Base-by-base conservation (phyloP, 2,329 filamentous ascomycete genomes). In the Bertia moriformis region DNA sequence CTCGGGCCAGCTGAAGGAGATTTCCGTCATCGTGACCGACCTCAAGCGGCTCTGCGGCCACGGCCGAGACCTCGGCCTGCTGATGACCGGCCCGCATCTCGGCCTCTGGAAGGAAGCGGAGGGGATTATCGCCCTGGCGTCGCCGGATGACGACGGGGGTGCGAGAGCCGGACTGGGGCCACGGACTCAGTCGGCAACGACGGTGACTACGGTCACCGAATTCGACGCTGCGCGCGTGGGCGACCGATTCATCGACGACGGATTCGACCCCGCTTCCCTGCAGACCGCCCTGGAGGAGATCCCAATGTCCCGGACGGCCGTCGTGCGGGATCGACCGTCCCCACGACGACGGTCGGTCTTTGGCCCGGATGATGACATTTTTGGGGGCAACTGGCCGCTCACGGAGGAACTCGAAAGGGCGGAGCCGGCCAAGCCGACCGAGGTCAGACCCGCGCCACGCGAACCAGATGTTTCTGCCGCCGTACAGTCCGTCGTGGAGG, bases 41-140 rank as follows among this genome's bases (percentile, higher is more conserved):
- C 62, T 93, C 42, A 91, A 89, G 60, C 76, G 83, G 42, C 63
- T 91, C 13, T 79, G 79, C 43, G 68, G 78, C 12, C 73, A 83
- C 29, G 84, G 78, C 4, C 71, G 73, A 14, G 71, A 78, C 35
- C 70, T 86, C 51, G 68, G 76, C 30, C 69, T 89, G 51, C 57
- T 73, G 14, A n/a, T 73, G 1, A 60, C 70, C 42, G 80, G 81
- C 4, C 53, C 67, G 4, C 68, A 76, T 17, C 66, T 67, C 12
- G 61, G 63, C 12, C 63, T 83, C 37, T 93, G 83, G 83, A 74
- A 77, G 48, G 83, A 91, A 53, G 84, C 86, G 1, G 83, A 91
- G 54, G 83, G 83, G 13, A 88, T 93, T 58, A 91, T 93, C 52
- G 81, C 83, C 22, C 63, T 93, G n/a, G 85, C 84, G 36, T 79